Evolutionary conservation across 495 filamentous ascomycete species (phyloP).

Genomic region (Aspergillus bridgeri): DNA sequence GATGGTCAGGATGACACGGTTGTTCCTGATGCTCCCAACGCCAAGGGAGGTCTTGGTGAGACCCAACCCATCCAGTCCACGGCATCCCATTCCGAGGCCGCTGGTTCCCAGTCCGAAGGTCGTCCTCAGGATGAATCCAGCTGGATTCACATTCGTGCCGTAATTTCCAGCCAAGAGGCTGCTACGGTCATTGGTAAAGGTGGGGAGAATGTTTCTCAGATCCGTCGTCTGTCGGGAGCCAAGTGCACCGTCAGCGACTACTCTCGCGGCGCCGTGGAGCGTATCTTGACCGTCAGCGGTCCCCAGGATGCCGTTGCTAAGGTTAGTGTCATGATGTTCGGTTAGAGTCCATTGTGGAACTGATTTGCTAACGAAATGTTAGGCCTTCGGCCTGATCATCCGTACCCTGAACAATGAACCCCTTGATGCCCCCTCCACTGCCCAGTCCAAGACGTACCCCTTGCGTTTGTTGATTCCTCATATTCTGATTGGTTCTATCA

Average conservation of each 20-base stretch:
- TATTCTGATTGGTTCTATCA: slow-evolving; percentile 96
- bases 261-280: slow-evolving; percentile 90
- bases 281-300: slow-evolving; percentile 95
- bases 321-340: slow-evolving; percentile 49
- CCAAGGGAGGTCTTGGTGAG: slow-evolving; percentile 39
- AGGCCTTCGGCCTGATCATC: slow-evolving; percentile 96
- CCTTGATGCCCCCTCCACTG: slow-evolving; percentile 76
- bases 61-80: slow-evolving; percentile 68
- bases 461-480: slow-evolving; percentile 93
- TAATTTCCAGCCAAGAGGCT: slow-evolving; percentile 94
- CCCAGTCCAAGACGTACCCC: slow-evolving; percentile 95
- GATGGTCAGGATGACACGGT: slow-evolving; percentile 62
- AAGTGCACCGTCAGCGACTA: slow-evolving; percentile 99
- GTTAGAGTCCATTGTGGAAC: slow-evolving; percentile 9
- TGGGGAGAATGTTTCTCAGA: slow-evolving; percentile 95
- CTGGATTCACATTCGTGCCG: slow-evolving; percentile 95
- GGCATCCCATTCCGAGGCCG: slow-evolving; percentile 52
- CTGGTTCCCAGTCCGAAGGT: slow-evolving; percentile 48
- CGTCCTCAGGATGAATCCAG: slow-evolving; percentile 77
- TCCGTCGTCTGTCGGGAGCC: slow-evolving; percentile 83
- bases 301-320: slow-evolving; percentile 94
- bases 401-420: slow-evolving; percentile 96
- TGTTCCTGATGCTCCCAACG: slow-evolving; percentile 68
- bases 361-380: slow-evolving; percentile 5
- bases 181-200: slow-evolving; percentile 98